Evolutionary conservation across 2,329 filamentous ascomycete species (phyloP), one percentile per base, ranked within the genome.

Genomic region (Verticillium tricorpus): DNA sequence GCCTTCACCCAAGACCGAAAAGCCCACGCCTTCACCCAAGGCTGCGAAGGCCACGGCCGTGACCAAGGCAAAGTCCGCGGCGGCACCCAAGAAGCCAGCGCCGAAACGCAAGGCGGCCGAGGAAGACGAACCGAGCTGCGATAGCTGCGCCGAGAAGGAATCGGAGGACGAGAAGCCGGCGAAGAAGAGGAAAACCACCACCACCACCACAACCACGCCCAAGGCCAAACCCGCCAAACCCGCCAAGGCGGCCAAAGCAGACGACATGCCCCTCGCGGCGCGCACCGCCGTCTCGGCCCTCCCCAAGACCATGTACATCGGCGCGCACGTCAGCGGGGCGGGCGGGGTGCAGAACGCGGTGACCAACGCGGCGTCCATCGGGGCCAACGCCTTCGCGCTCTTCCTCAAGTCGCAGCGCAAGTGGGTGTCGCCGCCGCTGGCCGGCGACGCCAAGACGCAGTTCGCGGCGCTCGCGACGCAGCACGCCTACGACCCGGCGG

Each of bases 351-450:
- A 97, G 62, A 97, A 98, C 74, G 85, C 93, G 0, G 83, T 98
- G 62, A 80, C 82, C 25, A 96, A 97, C 68, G 86, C 90, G 55
- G 72, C 89, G 1, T 85, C 92, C 58, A 93, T 97, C 66, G 93
- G 93, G 60, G 93, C 90, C 65, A 99, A 98, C 73, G 87, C 93
- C 11, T 96, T 98, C 69, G 95, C 95, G 4, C 82, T 98, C 22
- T 99, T 99, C 78, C 83, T 99, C 68, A 98, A 98, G 74, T 96
- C 92, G 0, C 95, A 99, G 75, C 88, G 93, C 61, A 98, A 97
- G 79, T 99, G 95, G 95, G 83, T 85, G 32, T 96, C 90, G 69
- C 92, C 93, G 9, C 85, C 91, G 0, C 82, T 99, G 5, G 82
- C 89, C 31, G 76, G 86, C 45, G 87, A 90, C 31, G 85, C 89